Base-by-base conservation (phyloP, 257 asterid genomes). In the Apocynum venetum region DNA sequence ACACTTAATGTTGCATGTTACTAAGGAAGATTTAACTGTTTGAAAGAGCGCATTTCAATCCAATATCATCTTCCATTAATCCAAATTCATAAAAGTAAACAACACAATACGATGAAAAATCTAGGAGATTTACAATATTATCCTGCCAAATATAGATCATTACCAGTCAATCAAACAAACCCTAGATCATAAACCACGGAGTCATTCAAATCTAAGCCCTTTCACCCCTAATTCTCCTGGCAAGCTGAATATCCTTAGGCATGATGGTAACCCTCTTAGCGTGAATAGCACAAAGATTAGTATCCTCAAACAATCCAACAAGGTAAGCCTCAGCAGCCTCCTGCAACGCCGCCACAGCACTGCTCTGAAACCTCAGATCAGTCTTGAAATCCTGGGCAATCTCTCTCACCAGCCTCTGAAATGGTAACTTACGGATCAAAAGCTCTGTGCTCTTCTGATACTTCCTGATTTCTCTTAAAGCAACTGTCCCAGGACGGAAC, bases 341-440 rank as follows among this genome's bases (percentile, higher is more conserved):
- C 76, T 77, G 80, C 36, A 77, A 19, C 10, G 76, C 81, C 14
- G 81, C 81, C 71, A 77, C 81, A 17, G 81, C 81, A 3, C 76
- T 69, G 71, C 81, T 77, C 81, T 77, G 81, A 14, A 77, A 77
- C 72, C 81, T 70, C 61, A 77, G n/a, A 47, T 77, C 81, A 0
- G 81, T 77, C 71, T 77, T 77, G 76, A 77, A 77, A 44, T 77
- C 81, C 20, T 77, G 81, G 0, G 81, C 81, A 6, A 77, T 77
- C 48, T 77, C 81, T 8, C 81, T 77, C 76, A 77, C 81, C 69
- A 77, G 52, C 81, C 80, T 49, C 80, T 76, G 74, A 11, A 76
- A 76, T 4, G 80, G 80, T 10, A 76, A 56, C 66, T 76, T 76
- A 17, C 80, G 51, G 66, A 76, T 76, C 74, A 76, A 66, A 3